A percentile compares a stretch with the other conserved stretches of the same genome.
These are phyloP conservation scores for Lycium barbarum DNA, from an alignment of 257 asterid genomes.

Conservation along the genomic window DNA sequence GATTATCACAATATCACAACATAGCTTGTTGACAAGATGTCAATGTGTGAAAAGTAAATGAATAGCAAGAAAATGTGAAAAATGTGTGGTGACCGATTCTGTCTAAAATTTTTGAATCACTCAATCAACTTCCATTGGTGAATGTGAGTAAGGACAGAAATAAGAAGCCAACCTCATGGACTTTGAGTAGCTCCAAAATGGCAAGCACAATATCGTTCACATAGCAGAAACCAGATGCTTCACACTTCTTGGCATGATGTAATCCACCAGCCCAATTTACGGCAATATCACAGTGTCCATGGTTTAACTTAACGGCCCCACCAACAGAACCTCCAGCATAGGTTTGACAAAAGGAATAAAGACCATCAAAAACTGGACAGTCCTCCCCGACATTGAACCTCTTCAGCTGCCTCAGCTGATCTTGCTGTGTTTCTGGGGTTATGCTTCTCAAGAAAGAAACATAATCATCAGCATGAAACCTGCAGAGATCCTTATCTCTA, in stretches of 20 bases:
- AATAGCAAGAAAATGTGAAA: conserved; percentile 15
- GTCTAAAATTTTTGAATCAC: neutral
- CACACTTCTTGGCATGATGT: conserved; percentile 38
- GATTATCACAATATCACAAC: neutral
- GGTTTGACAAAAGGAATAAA: conserved; percentile 45
- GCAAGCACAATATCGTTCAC: conserved; percentile 35
- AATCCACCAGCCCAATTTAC: conserved; percentile 43
- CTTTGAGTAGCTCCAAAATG: conserved; percentile 37
- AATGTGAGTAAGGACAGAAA: conserved; percentile 1
- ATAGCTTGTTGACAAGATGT: neutral
- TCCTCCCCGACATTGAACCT: conserved; percentile 49
- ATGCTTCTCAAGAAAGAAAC: conserved; percentile 40
- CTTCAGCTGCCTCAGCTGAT: conserved; percentile 41
- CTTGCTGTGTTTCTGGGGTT: conserved; percentile 44
- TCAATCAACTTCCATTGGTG: neutral
- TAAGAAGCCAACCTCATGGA: conserved; percentile 30
- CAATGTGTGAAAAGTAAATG: neutral
- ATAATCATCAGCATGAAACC: conserved; percentile 49
- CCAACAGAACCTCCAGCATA: conserved; percentile 55
- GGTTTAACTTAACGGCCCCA: conserved; percentile 50
- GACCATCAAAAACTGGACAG: conserved; percentile 55
- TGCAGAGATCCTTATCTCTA: conserved; percentile 40
- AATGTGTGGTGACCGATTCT: neutral
- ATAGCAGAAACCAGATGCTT: conserved; percentile 39
- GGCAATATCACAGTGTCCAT: conserved; percentile 45